A percentile compares a stretch with the other conserved stretches of the same genome.
phyloP scores from a whole-genome alignment of 78 protist genomes.

The Planoprotostelium fungivorum region DNA sequence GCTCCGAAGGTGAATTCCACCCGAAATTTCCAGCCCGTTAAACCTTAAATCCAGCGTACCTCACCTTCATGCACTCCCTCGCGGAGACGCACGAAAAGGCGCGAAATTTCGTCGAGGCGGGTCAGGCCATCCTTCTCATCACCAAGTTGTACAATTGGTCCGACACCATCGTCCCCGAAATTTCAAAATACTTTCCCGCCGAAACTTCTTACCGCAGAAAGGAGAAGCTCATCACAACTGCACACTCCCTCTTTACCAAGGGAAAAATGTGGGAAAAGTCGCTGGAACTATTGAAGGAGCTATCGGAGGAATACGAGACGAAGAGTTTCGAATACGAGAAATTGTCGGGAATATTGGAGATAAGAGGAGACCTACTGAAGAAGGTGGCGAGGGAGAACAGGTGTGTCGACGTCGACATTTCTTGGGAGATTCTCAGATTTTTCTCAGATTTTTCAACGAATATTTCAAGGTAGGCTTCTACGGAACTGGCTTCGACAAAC shows the following conservation, averaged over 20 bases:
- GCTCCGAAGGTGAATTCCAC: constrained; percentile 19
- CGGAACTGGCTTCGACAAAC: constrained; percentile 58
- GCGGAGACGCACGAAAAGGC: background rate
- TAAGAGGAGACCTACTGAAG: background rate
- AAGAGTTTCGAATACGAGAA: background rate
- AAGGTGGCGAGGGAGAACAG: background rate
- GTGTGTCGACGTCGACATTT: background rate
- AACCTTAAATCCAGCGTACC: background rate
- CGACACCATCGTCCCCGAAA: constrained; percentile 18
- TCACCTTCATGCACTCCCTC: background rate
- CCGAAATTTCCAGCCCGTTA: background rate
- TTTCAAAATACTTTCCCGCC: background rate
- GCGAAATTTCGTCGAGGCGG: constrained; percentile 62
- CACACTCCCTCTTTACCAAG: constrained; percentile 49
- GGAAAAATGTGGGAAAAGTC: constrained; percentile 77
- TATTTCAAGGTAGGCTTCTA: constrained; percentile 75
- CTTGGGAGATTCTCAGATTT: background rate
- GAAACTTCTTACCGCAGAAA: constrained; percentile 31
- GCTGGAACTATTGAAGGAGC: constrained; percentile 1
- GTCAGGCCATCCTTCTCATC: constrained; percentile 38
- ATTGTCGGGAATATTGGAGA: background rate
- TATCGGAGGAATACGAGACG: background rate
- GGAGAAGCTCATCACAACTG: constrained; percentile 29
- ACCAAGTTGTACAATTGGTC: constrained; percentile 56
- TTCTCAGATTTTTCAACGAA: constrained; percentile 44